Evolutionary conservation across 208 protist species (phyloP), one percentile per base, ranked within the genome.

Genomic region (Leishmania martiniquensis): DNA sequence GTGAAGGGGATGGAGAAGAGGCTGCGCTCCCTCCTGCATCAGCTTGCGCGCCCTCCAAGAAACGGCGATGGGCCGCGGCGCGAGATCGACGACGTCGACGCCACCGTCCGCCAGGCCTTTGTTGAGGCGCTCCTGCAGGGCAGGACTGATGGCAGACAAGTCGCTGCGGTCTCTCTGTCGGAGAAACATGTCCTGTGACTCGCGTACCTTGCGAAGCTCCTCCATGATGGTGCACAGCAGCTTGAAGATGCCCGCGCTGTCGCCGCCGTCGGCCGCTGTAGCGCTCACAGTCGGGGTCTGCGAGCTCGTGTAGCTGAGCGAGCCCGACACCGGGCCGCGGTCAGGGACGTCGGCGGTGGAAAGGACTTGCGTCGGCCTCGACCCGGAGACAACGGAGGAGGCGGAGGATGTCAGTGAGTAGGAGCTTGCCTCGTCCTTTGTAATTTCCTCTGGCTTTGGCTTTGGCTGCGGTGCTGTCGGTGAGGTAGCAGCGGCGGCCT

Each of bases 161-260:
- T 72, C 73, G 12, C 72, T 63, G 72, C 29, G 72, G 34, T 57
- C 72, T 29, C 62, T 59, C 59, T 83, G 82, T 15, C 74, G 78
- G 67, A 94, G 78, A 29, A 90, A n/a, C 52, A 78, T 83, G 57
- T 93, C 89, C 76, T 96, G 92, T 62, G 88, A 84, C 76, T 91
- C 88, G 29, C 93, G 91, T 62, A 97, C 81, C 63, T 86, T 87
- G 45, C 89, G 88, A n/a, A 95, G 82, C 82, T 97, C 93, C 84
- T 96, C 91, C 89, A 96, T 94, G 63, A 97, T 89, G 49, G 82
- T 88, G 79, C 88, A 91, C 32, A 97, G 86, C 71, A 96, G 81
- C 74, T 94, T 91, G 85, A 95, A 96, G n/a, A 95, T 74, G 55
- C 87, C 88, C 25, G 71, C 77, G 15, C 67, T 77, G 29, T 76